Evolutionary conservation across 169 alveolate genomes (phyloP).

Genomic region (Cryptosporidium felis): DNA sequence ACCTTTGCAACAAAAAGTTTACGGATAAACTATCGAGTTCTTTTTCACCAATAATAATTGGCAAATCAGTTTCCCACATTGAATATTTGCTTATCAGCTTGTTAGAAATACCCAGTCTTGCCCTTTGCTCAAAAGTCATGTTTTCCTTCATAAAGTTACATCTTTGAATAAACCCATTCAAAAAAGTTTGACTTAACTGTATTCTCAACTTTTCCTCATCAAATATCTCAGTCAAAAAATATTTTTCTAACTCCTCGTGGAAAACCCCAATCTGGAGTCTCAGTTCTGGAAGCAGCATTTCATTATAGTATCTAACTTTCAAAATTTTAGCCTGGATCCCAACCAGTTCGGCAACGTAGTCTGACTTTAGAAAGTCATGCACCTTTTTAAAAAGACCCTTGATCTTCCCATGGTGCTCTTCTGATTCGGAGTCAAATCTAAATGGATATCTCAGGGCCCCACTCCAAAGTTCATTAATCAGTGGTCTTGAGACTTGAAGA

Average conservation of each 20-base stretch:
- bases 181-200: not conserved
- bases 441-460: slow-evolving; percentile 14
- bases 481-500: not conserved
- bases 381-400: slow-evolving; percentile 1
- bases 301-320: slow-evolving; percentile 20
- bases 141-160: not conserved
- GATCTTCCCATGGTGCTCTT: not conserved
- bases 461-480: not conserved
- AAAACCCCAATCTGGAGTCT: not conserved
- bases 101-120: not conserved
- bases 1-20: slow-evolving; percentile 2
- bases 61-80: slow-evolving; percentile 34
- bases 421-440: not conserved
- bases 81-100: not conserved
- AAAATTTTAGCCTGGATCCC: not conserved
- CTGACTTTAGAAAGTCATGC: not conserved
- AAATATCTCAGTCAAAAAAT: not conserved
- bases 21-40: not conserved
- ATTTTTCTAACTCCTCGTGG: not conserved
- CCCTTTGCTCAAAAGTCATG: not conserved
- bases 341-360: not conserved
- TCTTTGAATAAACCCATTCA: not conserved
- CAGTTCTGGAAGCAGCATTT: slow-evolving; percentile 34
- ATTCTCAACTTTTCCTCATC: not conserved
- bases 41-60: not conserved